Base-by-base conservation (phyloP, 1,139 yeast genomes). In the Groenewaldozyma auringiensis region DNA sequence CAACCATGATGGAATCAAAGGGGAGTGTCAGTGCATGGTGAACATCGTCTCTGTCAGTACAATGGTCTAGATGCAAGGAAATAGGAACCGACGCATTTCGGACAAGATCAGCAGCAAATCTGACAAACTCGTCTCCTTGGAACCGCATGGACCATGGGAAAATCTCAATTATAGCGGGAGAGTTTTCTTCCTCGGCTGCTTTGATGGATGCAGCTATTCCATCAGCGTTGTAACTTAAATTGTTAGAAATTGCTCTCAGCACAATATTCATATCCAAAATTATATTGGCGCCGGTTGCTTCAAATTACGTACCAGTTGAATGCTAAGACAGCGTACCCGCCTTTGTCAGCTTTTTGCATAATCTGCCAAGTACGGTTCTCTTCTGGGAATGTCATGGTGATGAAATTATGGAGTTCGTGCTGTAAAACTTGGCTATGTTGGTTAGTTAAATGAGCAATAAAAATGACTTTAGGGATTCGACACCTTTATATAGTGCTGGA, bases 81-180 rank as follows among this genome's bases (percentile, higher is more conserved):
- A 58, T 53, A 2, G 61, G 61, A 6, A 57, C 62, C 31, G 47
- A 49, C 4, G 60, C 57, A 32, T 52, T 47, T 41, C 53, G 53
- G 44, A 54, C 47, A 17, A 53, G 53, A 14, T 50, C 54, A 4
- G 59, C 56, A 18, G 53, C 54, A 37, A 54, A 57, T 37, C 49
- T 47, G 37, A 53, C 46, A 41, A 55, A 56, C 20, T 46, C 53
- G 13, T 54, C 51, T 17, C 61, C 62, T 25, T 56, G 59, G 44
- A 54, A 53, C 33, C 56, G 60, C 40, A 58, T 51, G 11, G 61
- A 54, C 61, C 61, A 58, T 4, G 62, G 62, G 47, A 58, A 58
- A 39, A 58, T 55, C 47, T 58, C 60, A 27, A 58, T 52, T 36
- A 58, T 58, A 11, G 58, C 62, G 2, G 62, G 62, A 32, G 60